A percentile compares a stretch with the other conserved stretches of the same genome.
Conservation (phyloP, 2,329 filamentous ascomycete genomes). For the Pseudogymnoascus sp. region DNA sequence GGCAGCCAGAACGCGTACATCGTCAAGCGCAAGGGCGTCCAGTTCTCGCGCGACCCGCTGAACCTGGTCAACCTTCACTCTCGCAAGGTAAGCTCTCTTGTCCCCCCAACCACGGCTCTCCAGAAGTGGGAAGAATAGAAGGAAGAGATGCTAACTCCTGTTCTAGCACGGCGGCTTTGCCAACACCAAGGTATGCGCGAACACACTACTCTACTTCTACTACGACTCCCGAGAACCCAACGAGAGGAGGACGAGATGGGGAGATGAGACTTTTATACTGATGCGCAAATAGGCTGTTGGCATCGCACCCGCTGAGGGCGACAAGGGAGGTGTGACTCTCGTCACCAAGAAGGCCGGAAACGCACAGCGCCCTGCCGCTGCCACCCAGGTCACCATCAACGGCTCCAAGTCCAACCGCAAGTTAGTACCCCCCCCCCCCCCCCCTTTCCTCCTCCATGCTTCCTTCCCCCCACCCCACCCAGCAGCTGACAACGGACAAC, state of each 20-base stretch:
- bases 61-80: conserved; percentile 89
- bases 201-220: background rate
- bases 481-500: background rate
- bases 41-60: conserved; percentile 89
- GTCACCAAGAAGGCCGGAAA: conserved; percentile 75
- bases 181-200: conserved; percentile 72
- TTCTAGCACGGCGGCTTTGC: conserved; percentile 79
- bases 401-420: conserved; percentile 69
- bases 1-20: conserved; percentile 84
- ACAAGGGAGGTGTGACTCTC: conserved; percentile 73
- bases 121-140: conserved; percentile 12
- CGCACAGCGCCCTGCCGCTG: conserved; percentile 63
- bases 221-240: too few relatives aligned
- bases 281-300: conserved; percentile 57
- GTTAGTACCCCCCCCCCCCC: conserved; percentile 45
- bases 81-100: conserved; percentile 64
- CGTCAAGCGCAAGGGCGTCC: conserved; percentile 82
- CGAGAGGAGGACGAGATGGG: too few relatives aligned
- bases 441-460: too few relatives aligned
- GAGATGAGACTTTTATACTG: conserved; percentile 16
- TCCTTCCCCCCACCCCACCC: too few relatives aligned
- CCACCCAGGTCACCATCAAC: conserved; percentile 59
- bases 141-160: background rate
- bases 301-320: conserved; percentile 50
- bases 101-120: background rate